These are phyloP conservation scores for Camellia japonica DNA, from an alignment of 148 eudicot species.

Conservation along the genomic window DNA sequence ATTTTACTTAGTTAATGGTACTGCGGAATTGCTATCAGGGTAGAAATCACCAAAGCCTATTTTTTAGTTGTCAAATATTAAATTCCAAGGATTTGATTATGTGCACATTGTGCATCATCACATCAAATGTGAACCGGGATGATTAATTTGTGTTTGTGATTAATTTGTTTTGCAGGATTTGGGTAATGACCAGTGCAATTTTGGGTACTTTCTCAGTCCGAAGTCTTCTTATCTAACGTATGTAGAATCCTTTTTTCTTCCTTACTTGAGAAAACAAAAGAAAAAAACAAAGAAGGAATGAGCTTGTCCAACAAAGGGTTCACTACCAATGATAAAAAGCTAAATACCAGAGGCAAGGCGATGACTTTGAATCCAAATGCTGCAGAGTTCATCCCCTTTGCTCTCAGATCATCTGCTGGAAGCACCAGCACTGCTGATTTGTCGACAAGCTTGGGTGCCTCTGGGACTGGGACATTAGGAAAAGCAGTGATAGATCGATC, in stretches of 20 bases:
- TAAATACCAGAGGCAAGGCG: conserved; percentile 33
- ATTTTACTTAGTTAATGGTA: background rate
- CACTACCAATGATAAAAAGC: conserved; percentile 32
- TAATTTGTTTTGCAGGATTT: conserved; percentile 39
- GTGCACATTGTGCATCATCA: background rate
- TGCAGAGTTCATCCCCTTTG: conserved; percentile 83
- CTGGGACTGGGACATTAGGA: conserved; percentile 42
- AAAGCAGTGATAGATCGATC: conserved; percentile 65
- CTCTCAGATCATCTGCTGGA: conserved; percentile 55
- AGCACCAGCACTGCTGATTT: conserved; percentile 29
- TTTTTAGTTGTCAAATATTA: background rate
- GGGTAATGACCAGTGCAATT: conserved; percentile 22
- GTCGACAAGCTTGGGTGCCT: conserved; percentile 30
- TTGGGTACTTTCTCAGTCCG: background rate
- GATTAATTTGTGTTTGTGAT: background rate
- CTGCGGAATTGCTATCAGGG: background rate
- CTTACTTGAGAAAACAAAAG: conserved; percentile 6
- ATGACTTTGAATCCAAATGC: conserved; percentile 84
- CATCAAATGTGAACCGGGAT: conserved; percentile 1
- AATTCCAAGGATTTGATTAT: background rate
- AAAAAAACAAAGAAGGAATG: conserved; percentile 38
- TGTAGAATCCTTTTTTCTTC: conserved; percentile 11
- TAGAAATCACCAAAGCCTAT: background rate
- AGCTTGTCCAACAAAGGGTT: conserved; percentile 63
- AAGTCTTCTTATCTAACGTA: conserved; percentile 12